phyloP scores from a whole-genome alignment of 192 early-diverging fungal genomes.

The Coemansia sp. region DNA sequence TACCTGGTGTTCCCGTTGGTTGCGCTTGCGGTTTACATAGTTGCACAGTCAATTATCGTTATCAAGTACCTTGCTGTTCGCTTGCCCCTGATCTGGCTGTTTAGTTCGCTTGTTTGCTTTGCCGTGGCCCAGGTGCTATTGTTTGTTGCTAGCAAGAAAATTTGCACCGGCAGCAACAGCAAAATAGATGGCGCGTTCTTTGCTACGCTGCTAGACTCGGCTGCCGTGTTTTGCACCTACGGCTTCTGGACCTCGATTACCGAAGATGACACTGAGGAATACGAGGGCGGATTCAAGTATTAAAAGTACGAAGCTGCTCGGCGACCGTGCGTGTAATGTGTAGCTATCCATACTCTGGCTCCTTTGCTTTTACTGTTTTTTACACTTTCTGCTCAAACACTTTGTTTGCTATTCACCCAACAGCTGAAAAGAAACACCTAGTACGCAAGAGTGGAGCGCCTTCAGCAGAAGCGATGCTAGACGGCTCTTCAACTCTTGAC shows the following conservation, averaged over 20 bases:
- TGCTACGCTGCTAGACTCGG: constrained; percentile 51
- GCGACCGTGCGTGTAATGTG: neutral
- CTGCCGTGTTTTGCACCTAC: constrained; percentile 48
- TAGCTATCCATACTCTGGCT: neutral
- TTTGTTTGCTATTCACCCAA: neutral
- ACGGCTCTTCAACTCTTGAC: neutral
- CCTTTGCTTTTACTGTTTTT: neutral
- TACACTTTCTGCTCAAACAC: neutral
- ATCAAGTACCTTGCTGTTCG: constrained; percentile 50
- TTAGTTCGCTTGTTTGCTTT: constrained; percentile 43
- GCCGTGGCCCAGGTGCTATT: constrained; percentile 44
- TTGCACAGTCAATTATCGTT: constrained; percentile 44
- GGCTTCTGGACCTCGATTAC: constrained; percentile 59
- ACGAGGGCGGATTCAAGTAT: constrained; percentile 50
- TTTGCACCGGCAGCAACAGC: constrained; percentile 47
- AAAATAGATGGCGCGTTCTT: constrained; percentile 58
- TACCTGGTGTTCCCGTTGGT: constrained; percentile 51
- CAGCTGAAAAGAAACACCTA: neutral
- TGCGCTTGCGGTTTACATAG: constrained; percentile 36
- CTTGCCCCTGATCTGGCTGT: constrained; percentile 44
- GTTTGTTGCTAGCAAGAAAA: constrained; percentile 54
- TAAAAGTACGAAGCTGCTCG: constrained; percentile 6
- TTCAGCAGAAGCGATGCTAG: neutral
- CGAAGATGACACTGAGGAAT: constrained; percentile 51
- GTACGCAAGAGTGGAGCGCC: neutral